Evolutionary conservation across 306 rosid genomes (phyloP).

Genomic region (Leucaena leucocephala): DNA sequence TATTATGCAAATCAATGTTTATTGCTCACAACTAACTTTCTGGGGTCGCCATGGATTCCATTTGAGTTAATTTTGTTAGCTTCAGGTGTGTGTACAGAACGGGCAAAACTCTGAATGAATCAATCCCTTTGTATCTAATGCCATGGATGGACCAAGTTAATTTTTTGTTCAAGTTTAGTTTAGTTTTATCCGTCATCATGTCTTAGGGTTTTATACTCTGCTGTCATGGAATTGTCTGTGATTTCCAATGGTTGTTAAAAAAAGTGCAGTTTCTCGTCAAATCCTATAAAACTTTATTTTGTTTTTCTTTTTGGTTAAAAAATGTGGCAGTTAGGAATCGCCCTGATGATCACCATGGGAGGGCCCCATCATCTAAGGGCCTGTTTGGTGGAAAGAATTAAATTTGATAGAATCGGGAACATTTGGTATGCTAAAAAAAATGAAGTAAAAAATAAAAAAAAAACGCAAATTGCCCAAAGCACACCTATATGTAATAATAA

Average conservation of each 20-base stretch:
- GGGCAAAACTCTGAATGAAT: background rate
- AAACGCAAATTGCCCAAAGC: too few species aligned
- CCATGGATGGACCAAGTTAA: background rate
- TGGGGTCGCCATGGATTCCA: background rate
- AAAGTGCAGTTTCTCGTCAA: too few species aligned
- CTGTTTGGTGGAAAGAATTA: too few species aligned
- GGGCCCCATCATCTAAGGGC: too few species aligned
- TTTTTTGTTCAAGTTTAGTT: background rate
- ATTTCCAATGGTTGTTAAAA: background rate
- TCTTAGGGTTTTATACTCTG: background rate
- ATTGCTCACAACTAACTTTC: conserved; percentile 11
- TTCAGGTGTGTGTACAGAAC: background rate
- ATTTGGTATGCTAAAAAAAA: too few species aligned
- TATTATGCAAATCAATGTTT: background rate
- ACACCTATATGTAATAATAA: too few species aligned
- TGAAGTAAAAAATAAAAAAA: too few species aligned
- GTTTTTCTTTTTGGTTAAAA: too few species aligned
- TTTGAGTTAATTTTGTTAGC: background rate
- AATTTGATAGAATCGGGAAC: too few species aligned
- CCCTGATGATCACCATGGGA: too few species aligned
- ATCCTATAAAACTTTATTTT: too few species aligned
- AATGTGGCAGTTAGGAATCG: too few species aligned
- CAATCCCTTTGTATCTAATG: background rate
- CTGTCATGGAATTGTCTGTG: background rate
- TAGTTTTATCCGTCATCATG: background rate